phyloP scores from a whole-genome alignment of 1,284 basidiomycete genomes.

The Puccinia novopanici region DNA sequence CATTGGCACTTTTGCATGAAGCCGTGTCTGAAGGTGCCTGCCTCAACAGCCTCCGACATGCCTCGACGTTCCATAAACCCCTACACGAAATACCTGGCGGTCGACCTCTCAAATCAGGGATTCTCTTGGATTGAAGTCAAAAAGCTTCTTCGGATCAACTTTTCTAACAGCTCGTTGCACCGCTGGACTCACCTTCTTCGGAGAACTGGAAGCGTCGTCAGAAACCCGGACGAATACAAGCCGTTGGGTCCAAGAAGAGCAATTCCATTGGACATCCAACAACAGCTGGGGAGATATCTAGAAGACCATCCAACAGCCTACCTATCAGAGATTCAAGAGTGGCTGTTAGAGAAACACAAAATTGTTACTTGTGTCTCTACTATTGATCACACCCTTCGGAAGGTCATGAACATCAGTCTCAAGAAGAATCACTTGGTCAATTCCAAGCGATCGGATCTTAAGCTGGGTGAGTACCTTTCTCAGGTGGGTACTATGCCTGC shows the following conservation, averaged over 20 bases:
- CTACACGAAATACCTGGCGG: neutral
- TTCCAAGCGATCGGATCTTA: neutral
- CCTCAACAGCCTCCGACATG: too few species aligned
- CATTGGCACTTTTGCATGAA: too few species aligned
- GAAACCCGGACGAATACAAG: too few species aligned
- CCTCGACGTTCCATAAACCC: neutral
- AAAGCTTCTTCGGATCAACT: neutral
- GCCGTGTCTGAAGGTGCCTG: too few species aligned
- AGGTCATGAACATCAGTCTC: neutral
- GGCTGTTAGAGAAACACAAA: neutral
- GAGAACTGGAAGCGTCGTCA: too few species aligned
- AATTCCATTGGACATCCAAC: neutral
- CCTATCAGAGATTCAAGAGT: neutral
- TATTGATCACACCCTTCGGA: neutral
- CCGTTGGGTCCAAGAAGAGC: neutral
- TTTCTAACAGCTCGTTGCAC: neutral
- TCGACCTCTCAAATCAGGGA: too few species aligned
- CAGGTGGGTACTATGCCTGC: too few species aligned
- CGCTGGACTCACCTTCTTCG: too few species aligned
- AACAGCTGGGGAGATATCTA: neutral
- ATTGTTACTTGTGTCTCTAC: neutral
- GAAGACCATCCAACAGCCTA: neutral
- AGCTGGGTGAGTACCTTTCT: too few species aligned
- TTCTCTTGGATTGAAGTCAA: neutral
- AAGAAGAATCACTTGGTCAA: neutral